phyloP scores from a whole-genome alignment of 2,329 filamentous ascomycete genomes.

The Tolypocladium amazonense region DNA sequence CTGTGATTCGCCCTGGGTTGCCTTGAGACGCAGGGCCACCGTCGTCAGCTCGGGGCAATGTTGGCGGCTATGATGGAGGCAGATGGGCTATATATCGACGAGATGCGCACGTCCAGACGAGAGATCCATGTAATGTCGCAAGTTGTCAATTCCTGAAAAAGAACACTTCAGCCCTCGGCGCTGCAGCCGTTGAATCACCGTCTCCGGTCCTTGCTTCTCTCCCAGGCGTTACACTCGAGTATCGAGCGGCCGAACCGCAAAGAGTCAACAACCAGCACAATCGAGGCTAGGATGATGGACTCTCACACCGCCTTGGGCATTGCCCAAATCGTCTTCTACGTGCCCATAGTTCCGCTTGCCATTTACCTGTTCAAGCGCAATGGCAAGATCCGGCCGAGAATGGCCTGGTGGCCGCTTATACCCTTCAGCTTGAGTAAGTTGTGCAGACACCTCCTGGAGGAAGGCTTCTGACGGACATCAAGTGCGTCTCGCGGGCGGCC shows the following conservation, averaged over 20 bases:
- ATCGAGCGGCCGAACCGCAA: neutral
- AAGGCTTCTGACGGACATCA: neutral
- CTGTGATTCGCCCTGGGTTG: neutral
- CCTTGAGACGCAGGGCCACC: neutral
- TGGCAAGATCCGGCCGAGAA: slow-evolving; percentile 13
- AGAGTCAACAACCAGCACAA: neutral
- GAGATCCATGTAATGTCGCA: neutral
- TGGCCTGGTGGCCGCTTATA: slow-evolving; percentile 16
- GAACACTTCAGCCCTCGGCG: neutral
- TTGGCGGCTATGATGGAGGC: neutral
- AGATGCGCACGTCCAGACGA: neutral
- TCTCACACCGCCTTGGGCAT: slow-evolving; percentile 13
- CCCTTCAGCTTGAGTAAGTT: slow-evolving; percentile 12
- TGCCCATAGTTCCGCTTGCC: slow-evolving; percentile 12
- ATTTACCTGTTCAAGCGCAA: slow-evolving; percentile 14
- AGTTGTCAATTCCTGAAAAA: neutral
- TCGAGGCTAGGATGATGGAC: slow-evolving; percentile 5
- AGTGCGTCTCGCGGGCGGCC: slow-evolving; percentile 17
- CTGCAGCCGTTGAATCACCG: neutral
- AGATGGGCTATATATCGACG: neutral
- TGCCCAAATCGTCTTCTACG: slow-evolving; percentile 15
- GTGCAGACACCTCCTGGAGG: neutral
- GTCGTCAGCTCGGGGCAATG: neutral
- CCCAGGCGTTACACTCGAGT: neutral
- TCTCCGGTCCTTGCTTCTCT: neutral